Conservation (phyloP, 1,284 basidiomycete species). For the Erythrobasidium hasegawianum region DNA sequence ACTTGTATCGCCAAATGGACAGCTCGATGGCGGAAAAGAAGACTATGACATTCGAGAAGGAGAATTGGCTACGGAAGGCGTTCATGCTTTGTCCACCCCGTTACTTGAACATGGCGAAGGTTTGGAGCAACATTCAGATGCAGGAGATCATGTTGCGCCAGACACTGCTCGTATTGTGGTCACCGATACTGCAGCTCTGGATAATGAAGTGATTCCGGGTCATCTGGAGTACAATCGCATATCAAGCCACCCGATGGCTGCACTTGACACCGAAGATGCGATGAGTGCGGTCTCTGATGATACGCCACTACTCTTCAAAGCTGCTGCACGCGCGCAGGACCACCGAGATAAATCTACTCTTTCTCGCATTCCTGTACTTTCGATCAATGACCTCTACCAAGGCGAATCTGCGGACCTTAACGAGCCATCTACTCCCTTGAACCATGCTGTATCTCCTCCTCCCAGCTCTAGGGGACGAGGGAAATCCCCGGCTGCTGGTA, state of each 20-base stretch:
- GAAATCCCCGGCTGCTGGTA: constrained; percentile 1
- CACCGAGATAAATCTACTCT: neutral
- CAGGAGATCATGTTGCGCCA: too few relatives aligned
- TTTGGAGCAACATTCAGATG: too few relatives aligned
- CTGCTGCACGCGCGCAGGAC: constrained; percentile 10
- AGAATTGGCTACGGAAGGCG: too few relatives aligned
- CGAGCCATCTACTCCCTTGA: constrained; percentile 9
- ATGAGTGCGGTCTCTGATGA: constrained; percentile 30
- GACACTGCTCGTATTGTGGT: too few relatives aligned
- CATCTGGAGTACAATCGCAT: neutral
- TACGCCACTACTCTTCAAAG: constrained; percentile 12
- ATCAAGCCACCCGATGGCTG: neutral
- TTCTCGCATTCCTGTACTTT: neutral
- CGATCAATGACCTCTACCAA: constrained; percentile 5
- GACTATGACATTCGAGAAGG: too few relatives aligned
- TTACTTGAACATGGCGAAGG: too few relatives aligned
- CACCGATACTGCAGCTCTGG: too few relatives aligned
- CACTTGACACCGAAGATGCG: constrained; percentile 17
- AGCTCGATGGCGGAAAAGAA: too few relatives aligned
- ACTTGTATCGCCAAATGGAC: too few relatives aligned
- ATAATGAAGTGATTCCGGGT: too few relatives aligned
- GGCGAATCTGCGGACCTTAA: neutral
- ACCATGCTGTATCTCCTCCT: neutral
- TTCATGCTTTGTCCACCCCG: too few relatives aligned
- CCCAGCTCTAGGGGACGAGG: neutral